phyloP scores from a whole-genome alignment of 1,284 basidiomycete genomes.

The Cutaneotrichosporon cyanovorans region DNA sequence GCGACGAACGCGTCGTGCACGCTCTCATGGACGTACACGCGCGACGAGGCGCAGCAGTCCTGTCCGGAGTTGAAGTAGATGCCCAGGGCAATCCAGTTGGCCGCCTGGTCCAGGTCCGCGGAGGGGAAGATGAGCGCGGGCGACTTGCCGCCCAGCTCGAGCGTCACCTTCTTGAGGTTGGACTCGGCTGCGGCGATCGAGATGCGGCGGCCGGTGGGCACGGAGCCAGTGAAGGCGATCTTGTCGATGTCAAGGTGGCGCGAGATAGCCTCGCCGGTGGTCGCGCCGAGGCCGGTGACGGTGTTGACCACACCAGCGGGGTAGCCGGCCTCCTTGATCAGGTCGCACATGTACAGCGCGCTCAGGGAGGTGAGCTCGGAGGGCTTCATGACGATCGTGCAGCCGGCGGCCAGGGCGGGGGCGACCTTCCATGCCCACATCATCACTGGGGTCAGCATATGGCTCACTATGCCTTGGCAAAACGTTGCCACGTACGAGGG shows the following conservation, averaged over 20 bases:
- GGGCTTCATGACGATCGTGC: slow-evolving; percentile 53
- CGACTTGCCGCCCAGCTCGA: slow-evolving; percentile 52
- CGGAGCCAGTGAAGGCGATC: slow-evolving; percentile 53
- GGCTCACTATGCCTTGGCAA: too few species aligned
- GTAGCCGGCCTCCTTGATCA: slow-evolving; percentile 54
- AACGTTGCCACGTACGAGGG: slow-evolving; percentile 49
- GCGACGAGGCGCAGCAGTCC: slow-evolving; percentile 41
- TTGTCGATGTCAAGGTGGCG: slow-evolving; percentile 73
- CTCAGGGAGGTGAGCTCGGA: slow-evolving; percentile 86
- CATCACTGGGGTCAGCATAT: slow-evolving; percentile 46
- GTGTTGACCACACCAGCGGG: slow-evolving; percentile 88
- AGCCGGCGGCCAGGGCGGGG: slow-evolving; percentile 68
- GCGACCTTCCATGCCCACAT: slow-evolving; percentile 92
- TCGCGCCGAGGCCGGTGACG: slow-evolving; percentile 67
- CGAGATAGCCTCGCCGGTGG: slow-evolving; percentile 76
- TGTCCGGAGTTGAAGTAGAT: slow-evolving; percentile 36
- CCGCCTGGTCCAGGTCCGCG: slow-evolving; percentile 65
- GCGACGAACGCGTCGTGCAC: slow-evolving; percentile 73
- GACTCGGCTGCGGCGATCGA: slow-evolving; percentile 73
- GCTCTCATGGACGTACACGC: slow-evolving; percentile 67
- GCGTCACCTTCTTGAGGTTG: slow-evolving; percentile 66
- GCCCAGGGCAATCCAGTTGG: slow-evolving; percentile 44
- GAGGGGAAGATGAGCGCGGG: slow-evolving; percentile 48
- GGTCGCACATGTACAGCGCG: slow-evolving; percentile 56
- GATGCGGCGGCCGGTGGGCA: slow-evolving; percentile 74